phyloP scores from a whole-genome alignment of 2,329 filamentous ascomycete species.

The Aspergillus spinulosporus region DNA sequence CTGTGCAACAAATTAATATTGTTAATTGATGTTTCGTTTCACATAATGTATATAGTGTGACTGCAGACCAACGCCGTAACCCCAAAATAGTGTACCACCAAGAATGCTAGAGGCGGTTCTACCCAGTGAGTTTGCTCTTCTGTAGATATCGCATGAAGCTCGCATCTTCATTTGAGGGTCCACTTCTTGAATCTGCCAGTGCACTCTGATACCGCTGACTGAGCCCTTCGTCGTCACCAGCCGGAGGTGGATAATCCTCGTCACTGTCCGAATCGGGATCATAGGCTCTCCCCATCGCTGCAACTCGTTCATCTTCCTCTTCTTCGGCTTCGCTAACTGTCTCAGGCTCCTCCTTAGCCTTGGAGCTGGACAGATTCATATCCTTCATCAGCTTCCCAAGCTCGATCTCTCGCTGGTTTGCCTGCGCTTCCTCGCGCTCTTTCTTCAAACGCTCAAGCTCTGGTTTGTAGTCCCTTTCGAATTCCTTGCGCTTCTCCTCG shows the following conservation, averaged over 20 bases:
- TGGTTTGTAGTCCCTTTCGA: slow-evolving; percentile 84
- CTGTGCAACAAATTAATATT: too few relatives aligned
- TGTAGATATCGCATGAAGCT: slow-evolving; percentile 54
- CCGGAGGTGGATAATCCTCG: slow-evolving; percentile 60
- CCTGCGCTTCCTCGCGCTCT: slow-evolving; percentile 74
- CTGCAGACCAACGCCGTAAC: slow-evolving; percentile 6
- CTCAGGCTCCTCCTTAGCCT: slow-evolving; percentile 37
- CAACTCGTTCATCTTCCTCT: slow-evolving; percentile 45
- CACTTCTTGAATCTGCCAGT: slow-evolving; percentile 55
- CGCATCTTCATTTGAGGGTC: slow-evolving; percentile 48
- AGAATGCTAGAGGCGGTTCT: slow-evolving; percentile 1
- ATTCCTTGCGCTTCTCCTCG: slow-evolving; percentile 81
- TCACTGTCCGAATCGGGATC: slow-evolving; percentile 43
- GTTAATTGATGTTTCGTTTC: background rate
- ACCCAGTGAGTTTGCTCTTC: slow-evolving; percentile 37
- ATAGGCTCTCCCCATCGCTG: slow-evolving; percentile 42
- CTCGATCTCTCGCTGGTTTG: slow-evolving; percentile 72
- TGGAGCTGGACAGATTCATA: slow-evolving; percentile 64
- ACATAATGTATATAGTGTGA: background rate
- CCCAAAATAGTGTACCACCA: slow-evolving; percentile 4
- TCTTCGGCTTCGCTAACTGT: slow-evolving; percentile 54
- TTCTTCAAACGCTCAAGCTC: slow-evolving; percentile 78
- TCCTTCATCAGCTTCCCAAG: slow-evolving; percentile 92
- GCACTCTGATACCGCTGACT: slow-evolving; percentile 76
- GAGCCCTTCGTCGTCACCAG: slow-evolving; percentile 64